Evolutionary conservation across 1,139 yeast species (phyloP).

Genomic region (Insectozyma bohioensis): DNA sequence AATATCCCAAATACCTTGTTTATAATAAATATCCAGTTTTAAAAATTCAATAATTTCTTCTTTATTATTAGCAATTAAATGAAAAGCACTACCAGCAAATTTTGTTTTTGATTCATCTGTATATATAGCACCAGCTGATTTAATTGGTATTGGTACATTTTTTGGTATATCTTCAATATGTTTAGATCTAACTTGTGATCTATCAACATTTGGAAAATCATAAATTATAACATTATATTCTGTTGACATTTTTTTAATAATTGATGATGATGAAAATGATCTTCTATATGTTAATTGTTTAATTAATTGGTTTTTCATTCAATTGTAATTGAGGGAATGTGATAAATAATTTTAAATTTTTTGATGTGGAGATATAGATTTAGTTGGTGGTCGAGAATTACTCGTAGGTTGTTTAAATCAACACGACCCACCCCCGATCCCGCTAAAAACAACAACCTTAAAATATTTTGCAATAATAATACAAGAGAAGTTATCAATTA

Average conservation of each 20-base stretch:
- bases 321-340: background rate
- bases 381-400: too few species aligned
- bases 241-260: conserved; percentile 18
- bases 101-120: conserved; percentile 48
- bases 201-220: conserved; percentile 66
- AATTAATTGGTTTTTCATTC: background rate
- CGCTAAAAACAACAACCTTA: too few species aligned
- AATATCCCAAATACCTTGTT: conserved; percentile 75
- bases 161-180: conserved; percentile 60
- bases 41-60: conserved; percentile 65
- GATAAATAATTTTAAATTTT: background rate
- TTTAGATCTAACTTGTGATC: conserved; percentile 52
- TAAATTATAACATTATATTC: conserved; percentile 73
- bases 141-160: conserved; percentile 53
- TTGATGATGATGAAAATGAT: background rate
- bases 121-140: conserved; percentile 66
- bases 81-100: conserved; percentile 72
- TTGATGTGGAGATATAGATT: too few species aligned
- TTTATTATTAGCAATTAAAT: conserved; percentile 59
- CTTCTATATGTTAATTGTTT: background rate
- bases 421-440: too few species aligned
- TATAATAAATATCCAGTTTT: conserved; percentile 61
- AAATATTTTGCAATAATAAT: too few species aligned
- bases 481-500: too few species aligned
- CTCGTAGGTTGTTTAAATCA: too few species aligned